Base-by-base conservation (phyloP, 148 eudicot species). In the Euryodendron excelsum region DNA sequence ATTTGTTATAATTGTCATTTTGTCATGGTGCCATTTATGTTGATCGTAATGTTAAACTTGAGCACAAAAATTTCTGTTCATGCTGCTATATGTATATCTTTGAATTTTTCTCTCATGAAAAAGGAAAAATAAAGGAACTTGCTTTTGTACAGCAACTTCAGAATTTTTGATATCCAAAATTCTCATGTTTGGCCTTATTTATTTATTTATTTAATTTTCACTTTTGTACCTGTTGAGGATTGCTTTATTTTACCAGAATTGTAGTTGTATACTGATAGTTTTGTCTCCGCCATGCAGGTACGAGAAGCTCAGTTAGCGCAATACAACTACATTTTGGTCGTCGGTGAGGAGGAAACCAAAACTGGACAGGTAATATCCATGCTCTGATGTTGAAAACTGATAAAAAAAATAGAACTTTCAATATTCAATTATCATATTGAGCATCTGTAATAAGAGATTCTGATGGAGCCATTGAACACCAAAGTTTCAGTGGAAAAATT, bases 251-350 rank as follows among this genome's bases (percentile, higher is more conserved):
- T 36, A 28, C 44, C 45, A 36, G 45, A 20, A 23, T 39, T n/a
- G 0, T n/a, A 39, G 21, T 39, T 67, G n/a, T 67, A 12, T 67
- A 21, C 47, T 39, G 17, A 39, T n/a, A 3, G 18, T 5, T 71
- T 61, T 62, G 47, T n/a, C 50, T 72, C 50, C 27, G 17, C 50
- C 27, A 14, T 85, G 81, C 79, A 96, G 97, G 94, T 96, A 50
- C 77, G 94, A 60, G 99, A 96, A 85, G 97, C 97, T 76, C 97
- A 90, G 80, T 11, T 92, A 77, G 90, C 93, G 8, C 96, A 94
- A 74, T 94, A 92, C 85, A 95, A 95, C 88, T 93, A 91, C 69
- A 96, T 89, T 65, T 83, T 96, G 74, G 98, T 96, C 1, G 99
- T 96, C 71, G 99, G 98, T 18, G 98, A 96, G 85, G 85, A 86